A percentile compares a stretch with the other conserved stretches of the same genome.
Conservation (phyloP, 352 stramenopile species). For the Globisporangium cylindrosporum region DNA sequence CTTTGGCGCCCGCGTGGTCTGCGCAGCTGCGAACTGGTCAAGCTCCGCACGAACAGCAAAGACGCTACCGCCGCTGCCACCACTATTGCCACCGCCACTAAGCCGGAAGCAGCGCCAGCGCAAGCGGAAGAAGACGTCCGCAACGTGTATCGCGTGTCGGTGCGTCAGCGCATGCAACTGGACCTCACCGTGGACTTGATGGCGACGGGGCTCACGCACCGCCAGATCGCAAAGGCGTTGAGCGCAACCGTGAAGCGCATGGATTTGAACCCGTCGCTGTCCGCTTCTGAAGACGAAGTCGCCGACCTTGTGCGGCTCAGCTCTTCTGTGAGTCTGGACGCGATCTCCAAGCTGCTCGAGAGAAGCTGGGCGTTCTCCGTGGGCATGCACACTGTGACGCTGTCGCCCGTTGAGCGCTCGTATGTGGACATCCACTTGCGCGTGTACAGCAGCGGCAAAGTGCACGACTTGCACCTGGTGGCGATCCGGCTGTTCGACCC, state of each 20-base stretch:
- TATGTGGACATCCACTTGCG: constrained; percentile 46
- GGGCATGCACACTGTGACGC: constrained; percentile 25
- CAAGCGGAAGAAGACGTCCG: neutral
- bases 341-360: constrained; percentile 31
- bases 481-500: constrained; percentile 32
- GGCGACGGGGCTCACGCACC: constrained; percentile 16
- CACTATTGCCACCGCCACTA: too few relatives aligned
- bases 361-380: constrained; percentile 52
- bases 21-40: constrained; percentile 8
- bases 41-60: neutral
- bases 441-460: constrained; percentile 25
- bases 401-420: constrained; percentile 24
- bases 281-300: constrained; percentile 16
- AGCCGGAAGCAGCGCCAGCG: neutral
- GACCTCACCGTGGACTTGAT: constrained; percentile 27
- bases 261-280: constrained; percentile 18
- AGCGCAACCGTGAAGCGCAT: constrained; percentile 19
- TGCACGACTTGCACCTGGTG: constrained; percentile 43
- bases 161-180: constrained; percentile 22
- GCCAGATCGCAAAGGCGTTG: constrained; percentile 22
- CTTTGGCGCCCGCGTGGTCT: constrained; percentile 12
- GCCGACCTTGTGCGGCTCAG: constrained; percentile 36
- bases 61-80: neutral
- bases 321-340: constrained; percentile 35
- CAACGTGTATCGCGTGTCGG: constrained; percentile 18